Conservation (phyloP, 352 stramenopile species). For the Phytophthora tentaculata region DNA sequence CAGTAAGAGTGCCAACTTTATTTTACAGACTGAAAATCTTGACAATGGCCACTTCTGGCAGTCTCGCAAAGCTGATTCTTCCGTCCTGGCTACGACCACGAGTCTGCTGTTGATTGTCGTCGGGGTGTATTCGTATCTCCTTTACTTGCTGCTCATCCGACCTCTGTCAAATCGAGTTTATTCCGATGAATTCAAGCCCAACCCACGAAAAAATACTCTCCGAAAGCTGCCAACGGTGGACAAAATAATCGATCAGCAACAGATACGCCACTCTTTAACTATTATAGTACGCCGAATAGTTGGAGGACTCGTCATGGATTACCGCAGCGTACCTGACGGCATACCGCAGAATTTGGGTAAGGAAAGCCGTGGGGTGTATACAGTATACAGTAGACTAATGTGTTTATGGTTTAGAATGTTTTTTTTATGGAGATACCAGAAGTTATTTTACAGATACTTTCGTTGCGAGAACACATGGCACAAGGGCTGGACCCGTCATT, state of each 20-base stretch:
- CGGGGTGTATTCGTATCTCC: slow-evolving; percentile 27
- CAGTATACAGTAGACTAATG: too few relatives aligned
- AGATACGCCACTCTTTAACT: not conserved
- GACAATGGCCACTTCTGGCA: slow-evolving; percentile 35
- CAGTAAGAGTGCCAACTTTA: slow-evolving; percentile 42
- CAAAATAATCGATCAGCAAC: not conserved
- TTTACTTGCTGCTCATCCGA: slow-evolving; percentile 25
- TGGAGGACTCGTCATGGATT: not conserved
- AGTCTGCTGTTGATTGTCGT: slow-evolving; percentile 17
- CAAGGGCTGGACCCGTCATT: slow-evolving; percentile 31
- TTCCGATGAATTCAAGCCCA: slow-evolving; percentile 2
- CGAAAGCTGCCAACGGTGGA: not conserved
- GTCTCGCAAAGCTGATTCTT: slow-evolving; percentile 4
- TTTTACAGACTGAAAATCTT: slow-evolving; percentile 41
- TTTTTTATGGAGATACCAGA: slow-evolving; percentile 43
- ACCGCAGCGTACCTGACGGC: not conserved
- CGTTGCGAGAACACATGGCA: slow-evolving; percentile 32
- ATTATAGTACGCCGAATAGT: not conserved
- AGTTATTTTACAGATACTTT: slow-evolving; percentile 35
- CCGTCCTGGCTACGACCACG: slow-evolving; percentile 7
- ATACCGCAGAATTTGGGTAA: not conserved
- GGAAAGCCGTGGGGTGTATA: not conserved
- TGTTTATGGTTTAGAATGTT: slow-evolving; percentile 23
- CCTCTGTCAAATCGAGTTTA: slow-evolving; percentile 11
- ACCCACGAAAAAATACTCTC: not conserved